phyloP scores from a whole-genome alignment of 306 rosid genomes.

The Cicer judaicum region DNA sequence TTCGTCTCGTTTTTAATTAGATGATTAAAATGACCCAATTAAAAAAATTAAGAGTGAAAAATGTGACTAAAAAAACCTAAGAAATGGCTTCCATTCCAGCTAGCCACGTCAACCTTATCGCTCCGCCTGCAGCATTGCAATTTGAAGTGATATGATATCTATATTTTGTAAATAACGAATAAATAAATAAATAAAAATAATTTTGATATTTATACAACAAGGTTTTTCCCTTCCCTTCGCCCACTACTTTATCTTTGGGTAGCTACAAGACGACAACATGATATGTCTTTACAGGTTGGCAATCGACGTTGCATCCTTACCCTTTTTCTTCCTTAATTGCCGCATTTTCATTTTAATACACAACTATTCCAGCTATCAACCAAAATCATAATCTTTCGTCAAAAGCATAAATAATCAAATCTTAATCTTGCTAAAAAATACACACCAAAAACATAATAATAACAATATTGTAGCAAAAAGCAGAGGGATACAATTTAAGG shows the following conservation, averaged over 20 bases:
- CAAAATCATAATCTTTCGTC: background rate
- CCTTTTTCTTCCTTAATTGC: constrained; percentile 35
- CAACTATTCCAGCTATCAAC: constrained; percentile 41
- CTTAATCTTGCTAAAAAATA: no score
- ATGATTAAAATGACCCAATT: no score
- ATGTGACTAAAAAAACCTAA: background rate
- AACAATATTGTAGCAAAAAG: no score
- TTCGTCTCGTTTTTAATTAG: no score
- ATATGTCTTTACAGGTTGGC: constrained; percentile 55
- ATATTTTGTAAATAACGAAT: constrained; percentile 17
- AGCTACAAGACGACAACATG: constrained; percentile 41
- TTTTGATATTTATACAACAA: background rate
- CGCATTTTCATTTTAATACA: constrained; percentile 16
- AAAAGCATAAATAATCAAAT: no score
- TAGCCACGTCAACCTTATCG: constrained; percentile 33
- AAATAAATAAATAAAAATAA: background rate
- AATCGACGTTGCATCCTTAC: constrained; percentile 40
- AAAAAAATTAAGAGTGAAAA: no score
- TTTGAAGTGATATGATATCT: constrained; percentile 7
- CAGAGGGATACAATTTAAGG: no score
- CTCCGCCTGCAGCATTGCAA: constrained; percentile 41
- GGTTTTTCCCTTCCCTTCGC: constrained; percentile 7
- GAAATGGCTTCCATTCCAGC: constrained; percentile 43
- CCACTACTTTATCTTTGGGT: background rate
- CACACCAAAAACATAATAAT: no score